phyloP scores from a whole-genome alignment of 441 rosid genomes.

The Pelargonium cotyledonis region DNA sequence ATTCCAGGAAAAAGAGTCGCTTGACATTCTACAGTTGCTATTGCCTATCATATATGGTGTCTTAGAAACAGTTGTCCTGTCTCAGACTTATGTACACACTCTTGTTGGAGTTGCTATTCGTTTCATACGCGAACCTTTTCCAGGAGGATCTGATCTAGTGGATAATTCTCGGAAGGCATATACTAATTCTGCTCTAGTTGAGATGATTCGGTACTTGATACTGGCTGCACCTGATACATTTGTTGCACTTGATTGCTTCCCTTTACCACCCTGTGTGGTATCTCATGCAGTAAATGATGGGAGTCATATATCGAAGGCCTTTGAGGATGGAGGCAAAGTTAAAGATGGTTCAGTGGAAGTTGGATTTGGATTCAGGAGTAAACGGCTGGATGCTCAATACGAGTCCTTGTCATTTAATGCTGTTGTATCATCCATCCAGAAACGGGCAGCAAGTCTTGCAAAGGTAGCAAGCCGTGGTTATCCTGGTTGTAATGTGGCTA shows the following conservation, averaged over 20 bases:
- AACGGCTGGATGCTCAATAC: constrained; percentile 64
- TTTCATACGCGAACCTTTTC: constrained; percentile 76
- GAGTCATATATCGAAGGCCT: constrained; percentile 56
- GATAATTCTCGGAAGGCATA: constrained; percentile 97
- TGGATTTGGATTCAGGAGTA: constrained; percentile 49
- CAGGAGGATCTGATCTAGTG: constrained; percentile 89
- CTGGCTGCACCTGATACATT: constrained; percentile 94
- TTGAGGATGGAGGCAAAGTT: constrained; percentile 57
- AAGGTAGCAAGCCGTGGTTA: constrained; percentile 67
- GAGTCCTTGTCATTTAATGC: constrained; percentile 65
- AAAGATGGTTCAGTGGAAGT: constrained; percentile 49
- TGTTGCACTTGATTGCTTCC: constrained; percentile 93
- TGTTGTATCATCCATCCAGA: constrained; percentile 69
- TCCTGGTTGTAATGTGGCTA: constrained; percentile 64
- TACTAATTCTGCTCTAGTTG: constrained; percentile 76
- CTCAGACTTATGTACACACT: constrained; percentile 81
- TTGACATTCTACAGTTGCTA: constrained; percentile 81
- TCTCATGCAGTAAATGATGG: constrained; percentile 73
- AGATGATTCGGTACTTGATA: constrained; percentile 90
- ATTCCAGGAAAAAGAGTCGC: constrained; percentile 79
- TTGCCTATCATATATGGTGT: constrained; percentile 88
- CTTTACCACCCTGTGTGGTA: constrained; percentile 73
- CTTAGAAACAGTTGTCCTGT: constrained; percentile 75
- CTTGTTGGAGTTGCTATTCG: constrained; percentile 75
- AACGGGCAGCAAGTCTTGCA: constrained; percentile 68